Evolutionary conservation across 257 asterid species (phyloP), one percentile per base, ranked within the genome.

Genomic region (Petunia secreta): DNA sequence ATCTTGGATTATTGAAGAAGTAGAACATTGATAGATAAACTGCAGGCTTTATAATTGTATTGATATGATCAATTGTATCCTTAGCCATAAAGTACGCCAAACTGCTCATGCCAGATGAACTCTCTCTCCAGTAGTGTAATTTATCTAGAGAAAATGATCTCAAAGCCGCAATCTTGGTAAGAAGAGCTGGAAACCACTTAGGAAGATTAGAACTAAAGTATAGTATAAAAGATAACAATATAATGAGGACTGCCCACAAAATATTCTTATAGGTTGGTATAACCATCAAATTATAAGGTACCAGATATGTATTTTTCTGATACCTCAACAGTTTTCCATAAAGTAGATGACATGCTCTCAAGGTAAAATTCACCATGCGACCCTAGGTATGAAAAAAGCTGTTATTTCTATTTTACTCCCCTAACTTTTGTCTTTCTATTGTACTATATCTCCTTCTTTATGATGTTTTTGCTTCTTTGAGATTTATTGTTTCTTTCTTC

Each of bases 101-200:
- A 90, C 99, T 91, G 94, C 99, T 94, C 91, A 94, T 96, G 79
- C 98, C 99, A 2, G 97, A 91, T 80, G 92, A 91, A 60, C 99
- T 94, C 79, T 96, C 98, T 88, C 99, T 90, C 98, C 98, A 92
- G 87, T 94, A 96, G 85, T 96, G 98, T 84, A 96, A 83, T 87
- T 96, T 96, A 85, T 96, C 98, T 81, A 85, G 81, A 75, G 98
- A 89, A 86, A 96, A 96, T 1, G 98, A 88, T 87, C 99, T 96
- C 89, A 96, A 81, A n/a, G 99, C 99, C 9, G 95, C 85, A 79
- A 96, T 96, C 89, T 92, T 96, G 71, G 86, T 67, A 76, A 96
- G 97, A 5, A 96, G 88, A 73, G 99, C 99, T 96, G 85, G 53
- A 85, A 81, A 54, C 75, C 15, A 46, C 16, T 77, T 15, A 13